Conservation (phyloP, 257 asterid genomes). For the Scutellaria minor region DNA sequence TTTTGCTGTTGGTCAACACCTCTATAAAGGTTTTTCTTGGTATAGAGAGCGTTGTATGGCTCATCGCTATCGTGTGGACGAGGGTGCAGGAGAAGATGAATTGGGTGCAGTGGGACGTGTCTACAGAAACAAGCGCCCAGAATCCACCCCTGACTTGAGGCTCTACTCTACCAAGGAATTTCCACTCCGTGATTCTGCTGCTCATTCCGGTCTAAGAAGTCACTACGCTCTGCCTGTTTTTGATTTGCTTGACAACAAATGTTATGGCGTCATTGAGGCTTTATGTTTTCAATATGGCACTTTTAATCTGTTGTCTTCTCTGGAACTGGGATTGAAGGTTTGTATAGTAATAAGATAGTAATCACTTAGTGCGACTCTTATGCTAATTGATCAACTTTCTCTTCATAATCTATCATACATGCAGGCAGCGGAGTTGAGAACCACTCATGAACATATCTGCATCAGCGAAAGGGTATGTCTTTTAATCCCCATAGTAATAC, state of each 20-base stretch:
- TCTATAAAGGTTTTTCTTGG: too few species aligned
- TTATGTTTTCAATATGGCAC: not conserved
- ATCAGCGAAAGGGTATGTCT: too few species aligned
- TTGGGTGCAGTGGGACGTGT: constrained; percentile 13
- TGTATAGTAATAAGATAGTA: too few species aligned
- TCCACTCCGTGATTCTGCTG: constrained; percentile 7
- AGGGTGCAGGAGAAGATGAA: not conserved
- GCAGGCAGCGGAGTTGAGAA: too few species aligned
- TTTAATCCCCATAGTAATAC: too few species aligned
- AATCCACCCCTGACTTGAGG: constrained; percentile 12
- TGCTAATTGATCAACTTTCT: too few species aligned
- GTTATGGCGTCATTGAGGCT: constrained; percentile 15
- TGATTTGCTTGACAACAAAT: not conserved
- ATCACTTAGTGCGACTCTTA: too few species aligned
- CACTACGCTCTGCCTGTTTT: constrained; percentile 1
- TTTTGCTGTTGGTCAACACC: too few species aligned
- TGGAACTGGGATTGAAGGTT: not conserved
- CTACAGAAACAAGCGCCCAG: not conserved
- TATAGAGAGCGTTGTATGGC: not conserved
- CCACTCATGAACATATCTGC: too few species aligned
- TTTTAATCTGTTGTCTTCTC: not conserved
- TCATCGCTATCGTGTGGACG: not conserved
- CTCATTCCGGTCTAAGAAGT: not conserved
- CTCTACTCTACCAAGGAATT: constrained; percentile 15
- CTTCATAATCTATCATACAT: too few species aligned